Evolutionary conservation across 768 basidiomycete genomes (phyloP), one percentile per base, ranked within the genome.

Genomic region (Hygrocybe punicea): DNA sequence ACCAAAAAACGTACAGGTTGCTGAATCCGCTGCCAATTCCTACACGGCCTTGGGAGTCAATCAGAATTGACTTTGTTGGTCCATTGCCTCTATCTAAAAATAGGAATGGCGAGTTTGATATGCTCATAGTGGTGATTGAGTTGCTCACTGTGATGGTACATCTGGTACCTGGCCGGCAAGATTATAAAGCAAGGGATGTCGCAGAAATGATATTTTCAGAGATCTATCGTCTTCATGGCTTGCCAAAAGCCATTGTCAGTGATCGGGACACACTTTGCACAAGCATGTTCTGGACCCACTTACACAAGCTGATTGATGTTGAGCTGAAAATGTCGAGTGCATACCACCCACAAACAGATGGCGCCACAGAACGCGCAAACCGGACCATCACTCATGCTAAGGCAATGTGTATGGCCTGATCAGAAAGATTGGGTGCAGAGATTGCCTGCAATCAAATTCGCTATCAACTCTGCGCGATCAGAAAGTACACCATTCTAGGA

Each of bases 401-500:
- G 66, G 35, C 58, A 60, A 25, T 68, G 63, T 45, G 60, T 72
- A 0, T 4, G 35, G 1, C 51, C 58, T 4, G 53, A 67, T 37
- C 71, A 72, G 55, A 62, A 62, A 39, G 65, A 70, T 45, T 76
- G 72, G 73, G 68, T 60, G 1, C 4, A 25, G 2, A 63, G 58
- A 40, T 39, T 74, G 24, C 67, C 71, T 3, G 65, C 7, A 3
- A 71, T 74, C 23, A 72, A 76, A 57, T 76, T 76, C 62, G 59
- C 75, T 1, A 65, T 77, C 16, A 78, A 77, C 50, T 56, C 49
- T 1, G 70, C 75, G 0, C 51, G 66, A 0, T 73, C 73, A 0
- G 69, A 71, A 9, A 64, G 63, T 0, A 78, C 75, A 3, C 76
- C 74, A 1, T 78, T 77, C 62, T 68, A 46, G 62, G 4, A 59